Conservation (phyloP, 306 rosid species). For the Prunus dulcis region DNA sequence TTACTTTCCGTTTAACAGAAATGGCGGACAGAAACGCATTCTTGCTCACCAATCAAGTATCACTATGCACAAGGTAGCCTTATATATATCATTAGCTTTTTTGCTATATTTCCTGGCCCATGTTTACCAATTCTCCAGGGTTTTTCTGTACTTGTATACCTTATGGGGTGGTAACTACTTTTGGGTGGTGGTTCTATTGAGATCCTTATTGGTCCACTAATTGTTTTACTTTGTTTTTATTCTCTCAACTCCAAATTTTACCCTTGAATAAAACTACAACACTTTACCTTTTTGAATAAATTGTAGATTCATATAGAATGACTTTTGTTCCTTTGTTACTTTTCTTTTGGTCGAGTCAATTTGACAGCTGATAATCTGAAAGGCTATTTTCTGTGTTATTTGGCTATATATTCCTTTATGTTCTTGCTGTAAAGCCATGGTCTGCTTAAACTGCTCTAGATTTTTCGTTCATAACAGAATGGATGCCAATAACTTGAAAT, state of each 20-base stretch:
- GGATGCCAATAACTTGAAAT: conserved; percentile 6
- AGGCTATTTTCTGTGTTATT: not conserved
- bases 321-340: not conserved
- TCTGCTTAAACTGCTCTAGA: conserved; percentile 3
- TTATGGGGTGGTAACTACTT: too few relatives aligned
- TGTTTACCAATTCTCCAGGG: not conserved
- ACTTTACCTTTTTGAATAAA: not conserved
- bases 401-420: not conserved
- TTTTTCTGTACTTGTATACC: not conserved
- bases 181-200: too few relatives aligned
- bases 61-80: not conserved
- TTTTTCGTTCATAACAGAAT: not conserved
- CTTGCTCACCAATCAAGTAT: not conserved
- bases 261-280: too few relatives aligned
- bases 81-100: too few relatives aligned
- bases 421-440: not conserved
- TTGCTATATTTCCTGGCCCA: not conserved
- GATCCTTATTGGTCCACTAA: too few relatives aligned
- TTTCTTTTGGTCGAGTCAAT: not conserved
- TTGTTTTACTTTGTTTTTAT: too few relatives aligned
- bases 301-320: not conserved
- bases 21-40: not conserved
- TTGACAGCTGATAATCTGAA: not conserved
- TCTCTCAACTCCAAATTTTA: too few relatives aligned
- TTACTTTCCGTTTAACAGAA: not conserved